Evolutionary conservation across 192 early-diverging fungal species (phyloP).

Genomic region (Linnemannia schmuckeri): DNA sequence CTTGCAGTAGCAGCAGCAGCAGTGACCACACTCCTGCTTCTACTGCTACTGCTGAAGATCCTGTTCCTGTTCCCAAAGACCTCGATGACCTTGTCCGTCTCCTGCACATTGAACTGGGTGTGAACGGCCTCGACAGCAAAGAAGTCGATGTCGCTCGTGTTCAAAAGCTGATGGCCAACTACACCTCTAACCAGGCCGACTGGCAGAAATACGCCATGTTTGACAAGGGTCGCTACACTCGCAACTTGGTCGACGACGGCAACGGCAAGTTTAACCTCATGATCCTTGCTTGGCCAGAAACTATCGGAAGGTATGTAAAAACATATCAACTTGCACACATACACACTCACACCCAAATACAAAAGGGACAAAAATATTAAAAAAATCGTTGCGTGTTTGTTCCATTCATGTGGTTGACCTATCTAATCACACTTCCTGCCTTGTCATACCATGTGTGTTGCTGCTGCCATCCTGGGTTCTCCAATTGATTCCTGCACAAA

Average conservation of each 20-base stretch:
- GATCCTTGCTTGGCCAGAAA: conserved; percentile 88
- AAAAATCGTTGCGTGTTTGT: conserved; percentile 8
- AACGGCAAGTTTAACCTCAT: conserved; percentile 97
- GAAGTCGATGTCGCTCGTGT: conserved; percentile 72
- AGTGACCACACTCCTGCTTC: background rate
- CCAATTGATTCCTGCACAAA: conserved; percentile 8
- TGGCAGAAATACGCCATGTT: conserved; percentile 85
- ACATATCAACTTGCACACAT: background rate
- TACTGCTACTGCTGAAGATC: background rate
- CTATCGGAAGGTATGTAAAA: conserved; percentile 66
- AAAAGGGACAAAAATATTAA: background rate
- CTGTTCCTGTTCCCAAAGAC: conserved; percentile 55
- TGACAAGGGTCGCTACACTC: conserved; percentile 84
- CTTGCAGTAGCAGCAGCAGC: background rate
- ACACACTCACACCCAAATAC: background rate
- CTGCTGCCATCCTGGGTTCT: background rate
- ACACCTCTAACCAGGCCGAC: conserved; percentile 75
- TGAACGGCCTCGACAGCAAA: conserved; percentile 66
- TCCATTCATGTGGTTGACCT: background rate
- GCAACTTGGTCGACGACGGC: conserved; percentile 91
- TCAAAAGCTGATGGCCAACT: conserved; percentile 75
- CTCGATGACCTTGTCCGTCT: conserved; percentile 64
- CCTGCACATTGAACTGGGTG: conserved; percentile 68
- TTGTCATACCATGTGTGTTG: conserved; percentile 16
- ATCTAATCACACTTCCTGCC: background rate